Evolutionary conservation across 805 yeast species (phyloP), one percentile per base, ranked within the genome.

Genomic region (Komagataella pastoris): DNA sequence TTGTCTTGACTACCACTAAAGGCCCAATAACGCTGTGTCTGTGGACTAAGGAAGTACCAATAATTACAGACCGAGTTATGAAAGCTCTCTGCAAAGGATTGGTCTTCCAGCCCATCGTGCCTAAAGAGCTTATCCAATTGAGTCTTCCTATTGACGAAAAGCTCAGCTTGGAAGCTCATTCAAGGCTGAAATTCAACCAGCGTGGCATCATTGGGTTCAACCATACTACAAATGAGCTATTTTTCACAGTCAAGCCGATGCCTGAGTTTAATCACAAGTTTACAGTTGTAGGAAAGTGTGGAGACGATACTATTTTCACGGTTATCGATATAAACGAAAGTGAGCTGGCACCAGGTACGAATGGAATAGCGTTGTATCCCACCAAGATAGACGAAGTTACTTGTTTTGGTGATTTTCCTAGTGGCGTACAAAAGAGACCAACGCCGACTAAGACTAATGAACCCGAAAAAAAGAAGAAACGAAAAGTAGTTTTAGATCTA

Each of bases 31-130:
- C 73, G 23, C 62, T 84, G 1, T 89, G 80, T 53, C 61, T 85
- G 6, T 85, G 84, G 81, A 86, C 89, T 10, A 78, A 78, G 56
- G 88, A 85, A 60, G 63, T 76, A 3, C 88, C 89, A 0, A 54
- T 56, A 0, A 71, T 79, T 1, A 59, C 85, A n/a, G 68, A 70
- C 50, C 69, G 67, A 44, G 76, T 84, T 55, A 46, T 70, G 14
- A 65, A 74, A 53, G 72, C 73, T 7, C 59, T 57, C 45, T 80
- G 71, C 58, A 62, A 63, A 49, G 73, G 71, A 12, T 60, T 68
- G 51, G 55, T 56, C 44, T 79, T 83, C 57, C 65, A 65, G 51
- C 64, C 74, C 45, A 62, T 75, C 3, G 59, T 71, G 7, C 57
- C 61, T 6, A 65, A 65, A 19, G 65, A 46, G 23, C 46, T 55